These are phyloP conservation scores for Psidium guajava DNA, from an alignment of 345 rosid species.

Conservation along the genomic window DNA sequence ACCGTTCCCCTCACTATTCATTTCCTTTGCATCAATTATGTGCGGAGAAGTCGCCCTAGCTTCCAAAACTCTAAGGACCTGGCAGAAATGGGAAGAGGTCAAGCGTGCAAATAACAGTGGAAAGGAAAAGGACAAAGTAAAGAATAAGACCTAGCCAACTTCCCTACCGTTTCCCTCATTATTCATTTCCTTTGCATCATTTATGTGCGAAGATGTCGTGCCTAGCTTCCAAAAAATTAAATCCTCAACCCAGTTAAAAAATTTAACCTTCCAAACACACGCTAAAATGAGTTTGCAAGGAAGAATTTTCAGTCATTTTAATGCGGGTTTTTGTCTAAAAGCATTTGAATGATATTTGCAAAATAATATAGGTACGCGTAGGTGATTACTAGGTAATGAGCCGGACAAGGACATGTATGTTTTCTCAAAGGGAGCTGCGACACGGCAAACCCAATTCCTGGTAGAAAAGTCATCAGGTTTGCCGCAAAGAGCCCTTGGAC, in stretches of 20 bases:
- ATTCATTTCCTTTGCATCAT: background rate
- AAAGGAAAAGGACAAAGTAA: background rate
- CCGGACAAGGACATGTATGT: background rate
- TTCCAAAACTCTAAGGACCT: background rate
- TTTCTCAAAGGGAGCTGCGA: background rate
- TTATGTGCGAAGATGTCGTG: background rate
- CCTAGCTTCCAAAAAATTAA: background rate
- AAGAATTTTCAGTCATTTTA: background rate
- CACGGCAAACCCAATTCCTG: background rate
- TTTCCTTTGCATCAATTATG: background rate
- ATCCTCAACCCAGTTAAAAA: background rate
- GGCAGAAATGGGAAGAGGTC: background rate
- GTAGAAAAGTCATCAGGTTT: background rate
- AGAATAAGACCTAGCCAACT: background rate
- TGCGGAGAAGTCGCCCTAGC: background rate
- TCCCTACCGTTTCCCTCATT: background rate
- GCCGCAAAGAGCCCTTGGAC: background rate
- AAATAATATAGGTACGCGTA: background rate
- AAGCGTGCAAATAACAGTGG: background rate
- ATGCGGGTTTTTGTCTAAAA: background rate
- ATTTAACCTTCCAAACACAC: background rate
- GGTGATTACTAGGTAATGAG: background rate
- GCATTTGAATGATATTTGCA: background rate
- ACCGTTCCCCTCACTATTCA: background rate
- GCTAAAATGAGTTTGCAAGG: background rate